Conservation (phyloP, 2,329 filamentous ascomycete genomes). For the Colletotrichum gigasporum region DNA sequence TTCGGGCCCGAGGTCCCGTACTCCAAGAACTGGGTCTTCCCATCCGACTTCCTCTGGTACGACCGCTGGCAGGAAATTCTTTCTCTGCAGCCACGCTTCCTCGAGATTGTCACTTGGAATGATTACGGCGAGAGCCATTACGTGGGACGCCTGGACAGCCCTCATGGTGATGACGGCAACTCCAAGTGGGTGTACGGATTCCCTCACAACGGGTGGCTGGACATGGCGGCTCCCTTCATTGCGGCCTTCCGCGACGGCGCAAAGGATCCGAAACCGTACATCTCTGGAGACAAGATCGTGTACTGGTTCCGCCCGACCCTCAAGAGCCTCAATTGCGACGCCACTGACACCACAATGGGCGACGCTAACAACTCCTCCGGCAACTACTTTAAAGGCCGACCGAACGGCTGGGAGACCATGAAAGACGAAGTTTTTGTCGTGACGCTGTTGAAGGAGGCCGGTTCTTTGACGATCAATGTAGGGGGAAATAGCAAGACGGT, state of each 20-base stretch:
- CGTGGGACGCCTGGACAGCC: slow-evolving; percentile 56
- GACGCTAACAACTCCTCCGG: slow-evolving; percentile 54
- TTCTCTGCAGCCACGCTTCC: slow-evolving; percentile 54
- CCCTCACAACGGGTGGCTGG: slow-evolving; percentile 61
- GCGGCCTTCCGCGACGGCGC: slow-evolving; percentile 60
- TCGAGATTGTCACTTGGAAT: slow-evolving; percentile 56
- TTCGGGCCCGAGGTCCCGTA: slow-evolving; percentile 54
- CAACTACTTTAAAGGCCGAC: slow-evolving; percentile 62
- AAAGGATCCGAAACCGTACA: slow-evolving; percentile 49
- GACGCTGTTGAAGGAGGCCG: slow-evolving; percentile 56
- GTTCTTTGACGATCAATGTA: slow-evolving; percentile 54
- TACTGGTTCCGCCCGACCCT: slow-evolving; percentile 66
- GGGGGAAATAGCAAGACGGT: slow-evolving; percentile 54
- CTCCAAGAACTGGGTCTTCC: slow-evolving; percentile 67
- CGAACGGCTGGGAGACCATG: slow-evolving; percentile 59
- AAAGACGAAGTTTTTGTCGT: slow-evolving; percentile 62
- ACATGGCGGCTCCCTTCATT: slow-evolving; percentile 63
- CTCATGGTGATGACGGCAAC: slow-evolving; percentile 51
- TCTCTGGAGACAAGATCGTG: slow-evolving; percentile 58
- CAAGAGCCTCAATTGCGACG: slow-evolving; percentile 56
- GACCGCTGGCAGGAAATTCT: slow-evolving; percentile 63
- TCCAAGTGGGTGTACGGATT: slow-evolving; percentile 58
- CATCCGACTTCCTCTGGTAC: slow-evolving; percentile 66
- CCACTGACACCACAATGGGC: slow-evolving; percentile 60
- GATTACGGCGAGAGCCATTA: slow-evolving; percentile 67